Percentiles rank a stretch among this genome's conserved stretches.
Conservation (phyloP, 176 grass and related monocot species). For the Poa annua region DNA sequence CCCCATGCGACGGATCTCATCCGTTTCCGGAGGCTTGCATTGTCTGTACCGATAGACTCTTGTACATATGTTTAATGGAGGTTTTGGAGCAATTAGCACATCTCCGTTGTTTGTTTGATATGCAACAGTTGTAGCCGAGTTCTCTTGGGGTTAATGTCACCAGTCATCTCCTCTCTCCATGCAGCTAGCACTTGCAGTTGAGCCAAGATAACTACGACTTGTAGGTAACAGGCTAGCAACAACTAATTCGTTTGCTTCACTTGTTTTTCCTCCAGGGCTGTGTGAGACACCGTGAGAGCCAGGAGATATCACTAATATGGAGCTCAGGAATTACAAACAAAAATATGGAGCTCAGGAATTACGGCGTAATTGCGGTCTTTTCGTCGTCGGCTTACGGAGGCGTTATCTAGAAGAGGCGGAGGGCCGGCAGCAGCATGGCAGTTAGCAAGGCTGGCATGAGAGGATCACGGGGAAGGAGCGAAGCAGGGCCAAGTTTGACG, state of each 20-base stretch:
- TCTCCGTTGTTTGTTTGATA: constrained; percentile 12
- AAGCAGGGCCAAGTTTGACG: constrained; percentile 43
- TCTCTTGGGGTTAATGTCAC: too few species aligned
- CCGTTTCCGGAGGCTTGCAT: constrained; percentile 53
- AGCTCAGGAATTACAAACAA: too few species aligned
- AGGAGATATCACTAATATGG: too few species aligned
- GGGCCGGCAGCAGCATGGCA: constrained; percentile 36
- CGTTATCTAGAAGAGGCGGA: constrained; percentile 14
- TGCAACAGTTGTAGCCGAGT: too few species aligned
- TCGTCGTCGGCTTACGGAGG: neutral
- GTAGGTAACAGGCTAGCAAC: constrained; percentile 32
- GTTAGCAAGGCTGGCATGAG: constrained; percentile 62
- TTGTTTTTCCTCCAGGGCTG: too few species aligned
- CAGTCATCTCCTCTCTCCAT: too few species aligned
- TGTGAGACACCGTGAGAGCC: too few species aligned
- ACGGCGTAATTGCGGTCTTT: neutral
- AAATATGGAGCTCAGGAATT: too few species aligned
- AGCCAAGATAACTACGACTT: constrained; percentile 31
- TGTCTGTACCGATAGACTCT: constrained; percentile 42
- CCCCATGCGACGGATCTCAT: constrained; percentile 53
- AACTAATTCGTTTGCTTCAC: neutral
- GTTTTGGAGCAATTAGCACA: constrained; percentile 42
- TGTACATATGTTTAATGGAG: constrained; percentile 17
- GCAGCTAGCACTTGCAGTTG: constrained; percentile 20
- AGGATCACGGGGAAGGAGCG: constrained; percentile 50